Percentiles rank a stretch among this genome's conserved stretches.
These are phyloP conservation scores for Oxytropis ochrocephala DNA, from an alignment of 306 rosid genomes.

Conservation along the genomic window DNA sequence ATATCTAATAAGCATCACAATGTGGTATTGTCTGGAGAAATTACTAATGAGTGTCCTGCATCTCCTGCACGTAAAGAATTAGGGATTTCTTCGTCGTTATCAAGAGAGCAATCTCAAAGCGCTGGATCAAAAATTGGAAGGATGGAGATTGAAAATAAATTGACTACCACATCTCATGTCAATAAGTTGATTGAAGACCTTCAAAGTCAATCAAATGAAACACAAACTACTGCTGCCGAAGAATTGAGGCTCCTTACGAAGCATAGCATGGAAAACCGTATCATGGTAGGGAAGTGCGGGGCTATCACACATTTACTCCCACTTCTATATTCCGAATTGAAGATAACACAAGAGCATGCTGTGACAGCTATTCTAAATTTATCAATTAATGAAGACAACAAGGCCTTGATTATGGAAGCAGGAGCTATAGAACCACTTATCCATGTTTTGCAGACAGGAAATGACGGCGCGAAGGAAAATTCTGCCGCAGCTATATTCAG, in stretches of 20 bases:
- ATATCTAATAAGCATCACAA: slow-evolving; percentile 35
- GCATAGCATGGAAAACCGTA: slow-evolving; percentile 74
- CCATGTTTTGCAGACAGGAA: slow-evolving; percentile 77
- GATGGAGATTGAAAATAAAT: slow-evolving; percentile 39
- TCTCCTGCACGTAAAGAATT: slow-evolving; percentile 37
- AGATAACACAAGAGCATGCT: slow-evolving; percentile 81
- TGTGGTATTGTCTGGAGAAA: slow-evolving; percentile 45
- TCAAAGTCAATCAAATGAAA: slow-evolving; percentile 45
- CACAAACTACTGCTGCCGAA: slow-evolving; percentile 73
- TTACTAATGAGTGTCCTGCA: slow-evolving; percentile 36
- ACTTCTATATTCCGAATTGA: slow-evolving; percentile 52
- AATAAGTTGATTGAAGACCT: slow-evolving; percentile 70
- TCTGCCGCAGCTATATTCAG: slow-evolving; percentile 92
- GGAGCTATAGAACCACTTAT: slow-evolving; percentile 82
- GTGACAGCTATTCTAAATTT: slow-evolving; percentile 88
- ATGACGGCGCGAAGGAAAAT: slow-evolving; percentile 75
- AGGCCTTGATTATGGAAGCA: slow-evolving; percentile 69
- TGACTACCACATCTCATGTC: slow-evolving; percentile 49
- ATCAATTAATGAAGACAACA: slow-evolving; percentile 68
- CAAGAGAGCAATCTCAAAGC: slow-evolving; percentile 37
- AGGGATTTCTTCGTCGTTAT: slow-evolving; percentile 23
- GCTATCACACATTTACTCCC: slow-evolving; percentile 61
- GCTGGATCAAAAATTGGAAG: slow-evolving; percentile 27
- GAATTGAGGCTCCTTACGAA: slow-evolving; percentile 77
- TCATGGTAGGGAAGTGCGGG: slow-evolving; percentile 58